These are phyloP conservation scores for Sugiyamaella qingdaonensis DNA, from an alignment of 805 yeast species.

Conservation along the genomic window DNA sequence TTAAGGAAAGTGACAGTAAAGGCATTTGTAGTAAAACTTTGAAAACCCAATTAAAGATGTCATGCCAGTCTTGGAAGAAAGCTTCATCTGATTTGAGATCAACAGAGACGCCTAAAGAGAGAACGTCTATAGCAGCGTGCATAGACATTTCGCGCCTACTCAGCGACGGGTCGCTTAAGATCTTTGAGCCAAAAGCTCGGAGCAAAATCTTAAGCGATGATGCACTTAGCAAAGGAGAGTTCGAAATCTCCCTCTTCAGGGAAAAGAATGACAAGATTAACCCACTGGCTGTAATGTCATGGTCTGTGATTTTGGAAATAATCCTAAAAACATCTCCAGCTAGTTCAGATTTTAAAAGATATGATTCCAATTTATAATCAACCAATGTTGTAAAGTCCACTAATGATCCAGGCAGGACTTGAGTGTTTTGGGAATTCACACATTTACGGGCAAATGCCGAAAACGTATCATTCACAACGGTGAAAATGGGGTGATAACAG, in stretches of 20 bases:
- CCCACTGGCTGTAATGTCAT: not conserved
- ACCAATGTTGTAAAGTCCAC: not conserved
- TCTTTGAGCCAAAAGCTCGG: conserved; percentile 9
- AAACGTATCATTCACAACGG: too few relatives aligned
- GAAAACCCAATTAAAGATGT: conserved; percentile 7
- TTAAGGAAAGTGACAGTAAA: not conserved
- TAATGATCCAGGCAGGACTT: not conserved
- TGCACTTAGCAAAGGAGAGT: not conserved
- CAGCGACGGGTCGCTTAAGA: conserved; percentile 2
- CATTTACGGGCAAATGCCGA: too few relatives aligned
- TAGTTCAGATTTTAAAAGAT: not conserved
- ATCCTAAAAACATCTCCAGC: not conserved
- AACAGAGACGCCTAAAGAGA: conserved; percentile 1
- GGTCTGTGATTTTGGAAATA: not conserved
- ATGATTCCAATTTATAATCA: not conserved
- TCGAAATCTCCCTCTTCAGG: not conserved
- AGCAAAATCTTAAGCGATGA: not conserved
- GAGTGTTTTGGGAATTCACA: not conserved
- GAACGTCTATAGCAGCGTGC: not conserved
- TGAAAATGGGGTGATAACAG: too few relatives aligned
- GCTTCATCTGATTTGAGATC: not conserved
- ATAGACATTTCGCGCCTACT: conserved; percentile 7
- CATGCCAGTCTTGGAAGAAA: not conserved
- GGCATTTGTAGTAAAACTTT: not conserved
- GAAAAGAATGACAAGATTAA: not conserved